Base-by-base conservation (phyloP, 108 stramenopile genomes). In the Skeletonema marinoi region DNA sequence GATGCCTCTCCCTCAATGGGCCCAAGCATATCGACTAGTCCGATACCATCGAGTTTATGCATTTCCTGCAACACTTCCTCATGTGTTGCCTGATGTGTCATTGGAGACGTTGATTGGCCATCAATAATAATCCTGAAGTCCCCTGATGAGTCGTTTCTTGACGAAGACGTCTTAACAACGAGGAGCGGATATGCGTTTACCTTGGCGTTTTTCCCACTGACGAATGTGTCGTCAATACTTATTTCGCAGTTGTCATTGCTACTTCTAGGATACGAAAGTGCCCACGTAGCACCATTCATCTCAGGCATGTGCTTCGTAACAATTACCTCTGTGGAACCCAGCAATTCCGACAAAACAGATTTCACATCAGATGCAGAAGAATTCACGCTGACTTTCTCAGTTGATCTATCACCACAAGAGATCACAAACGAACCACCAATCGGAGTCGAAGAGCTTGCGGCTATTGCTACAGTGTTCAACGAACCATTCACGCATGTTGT, bases 71-170 rank as follows among this genome's bases (percentile, higher is more conserved):
- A 35, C 21, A 83, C 32, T 62, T 78, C 74, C 16, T 63, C 39
- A 10, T 75, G 65, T 1, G 73, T 78, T 31, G 82, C 82, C 3
- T 67, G 66, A 58, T 73, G 74, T 2, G 81, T 77, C 44, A 82
- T 25, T 3, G 81, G 82, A 66, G 68, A 65, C 6, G 82, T 83
- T 41, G 73, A 32, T 70, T 79, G 73, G 7, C 68, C 78, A 48
- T 79, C 82, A 29, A 83, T 33, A 5, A 75, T 60, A 17, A 83
- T 75, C 46, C 82, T 19, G 50, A 75, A 83, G 36, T 78, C 82
- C 36, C 82, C 82, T 10, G 33, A 25, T 12, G 68, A 70, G 64
- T 79, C 82, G 19, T 54, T 50, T 29, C 59, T 44, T n/a, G 61
- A 19, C 14, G 78, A 68, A 44, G 29, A 75, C 31, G 78, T 79